Conservation (phyloP, 179 eudicot species). For the Pouteria campechiana region DNA sequence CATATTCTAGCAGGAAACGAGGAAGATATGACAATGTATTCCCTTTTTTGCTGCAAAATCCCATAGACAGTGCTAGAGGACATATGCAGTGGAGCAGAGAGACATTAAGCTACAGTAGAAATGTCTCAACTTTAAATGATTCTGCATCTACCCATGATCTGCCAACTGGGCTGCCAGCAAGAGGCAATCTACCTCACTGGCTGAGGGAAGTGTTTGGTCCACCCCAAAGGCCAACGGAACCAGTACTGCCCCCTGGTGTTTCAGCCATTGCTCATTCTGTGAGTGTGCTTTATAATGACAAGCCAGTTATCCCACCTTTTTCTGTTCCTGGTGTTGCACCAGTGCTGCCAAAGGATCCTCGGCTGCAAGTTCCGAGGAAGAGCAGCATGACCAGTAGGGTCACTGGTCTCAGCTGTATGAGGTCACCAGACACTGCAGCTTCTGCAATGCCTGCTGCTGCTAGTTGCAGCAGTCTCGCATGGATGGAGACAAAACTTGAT, state of each 20-base stretch:
- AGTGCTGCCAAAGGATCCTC: too few species aligned
- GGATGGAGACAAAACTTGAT: too few species aligned
- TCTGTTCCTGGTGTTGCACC: too few species aligned
- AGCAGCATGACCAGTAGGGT: too few species aligned
- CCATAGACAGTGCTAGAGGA: not conserved
- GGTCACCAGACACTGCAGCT: too few species aligned
- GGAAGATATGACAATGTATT: slow-evolving; percentile 6
- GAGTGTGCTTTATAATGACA: too few species aligned
- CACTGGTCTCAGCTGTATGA: too few species aligned
- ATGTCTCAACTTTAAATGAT: not conserved
- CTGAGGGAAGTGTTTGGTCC: slow-evolving; percentile 22
- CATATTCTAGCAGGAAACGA: slow-evolving; percentile 3
- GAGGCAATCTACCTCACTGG: slow-evolving; percentile 35
- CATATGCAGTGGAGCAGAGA: too few species aligned
- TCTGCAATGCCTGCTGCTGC: too few species aligned
- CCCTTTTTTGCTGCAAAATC: slow-evolving; percentile 6
- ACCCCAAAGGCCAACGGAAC: slow-evolving; percentile 8
- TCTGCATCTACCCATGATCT: slow-evolving; percentile 2
- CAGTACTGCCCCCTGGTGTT: slow-evolving; percentile 3
- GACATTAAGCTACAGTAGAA: not conserved
- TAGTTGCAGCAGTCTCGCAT: too few species aligned
- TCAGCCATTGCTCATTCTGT: slow-evolving; percentile 13
- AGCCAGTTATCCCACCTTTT: too few species aligned
- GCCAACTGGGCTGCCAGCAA: slow-evolving; percentile 4
- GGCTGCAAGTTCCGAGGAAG: too few species aligned